Evolutionary conservation across 2,329 filamentous ascomycete genomes (phyloP).

Genomic region (Neopestalotiopsis sp.): DNA sequence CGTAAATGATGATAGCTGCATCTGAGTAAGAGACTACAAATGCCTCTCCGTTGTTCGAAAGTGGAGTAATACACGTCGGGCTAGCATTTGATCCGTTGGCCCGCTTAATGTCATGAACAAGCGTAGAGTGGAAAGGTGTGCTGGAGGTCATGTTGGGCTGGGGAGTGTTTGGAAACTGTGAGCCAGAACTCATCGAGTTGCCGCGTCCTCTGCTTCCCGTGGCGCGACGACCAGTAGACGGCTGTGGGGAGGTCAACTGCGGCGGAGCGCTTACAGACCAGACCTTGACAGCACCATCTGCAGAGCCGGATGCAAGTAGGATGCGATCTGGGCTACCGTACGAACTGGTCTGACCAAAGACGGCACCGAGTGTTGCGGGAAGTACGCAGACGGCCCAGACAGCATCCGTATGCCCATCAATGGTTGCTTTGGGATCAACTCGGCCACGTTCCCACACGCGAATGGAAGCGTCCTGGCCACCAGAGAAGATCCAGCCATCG

Average conservation of each 20-base stretch:
- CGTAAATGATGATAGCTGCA: constrained; percentile 88
- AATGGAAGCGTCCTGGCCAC: constrained; percentile 90
- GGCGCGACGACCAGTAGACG: constrained; percentile 61
- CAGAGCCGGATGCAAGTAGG: constrained; percentile 86
- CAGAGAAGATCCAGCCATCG: constrained; percentile 98
- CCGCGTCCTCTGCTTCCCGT: constrained; percentile 68
- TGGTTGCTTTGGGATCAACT: constrained; percentile 91
- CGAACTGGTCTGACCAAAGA: constrained; percentile 77
- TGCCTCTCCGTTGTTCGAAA: constrained; percentile 81
- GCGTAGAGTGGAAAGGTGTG: constrained; percentile 84
- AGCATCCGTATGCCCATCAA: constrained; percentile 93
- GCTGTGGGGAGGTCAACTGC: constrained; percentile 80
- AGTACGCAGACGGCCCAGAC: constrained; percentile 96
- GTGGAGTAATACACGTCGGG: constrained; percentile 89
- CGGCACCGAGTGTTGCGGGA: constrained; percentile 77
- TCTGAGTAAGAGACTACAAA: constrained; percentile 95
- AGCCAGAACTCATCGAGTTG: constrained; percentile 93
- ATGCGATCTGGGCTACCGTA: constrained; percentile 86
- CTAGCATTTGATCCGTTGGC: constrained; percentile 69
- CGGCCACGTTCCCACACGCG: constrained; percentile 94
- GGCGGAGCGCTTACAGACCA: constrained; percentile 95
- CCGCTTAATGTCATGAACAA: constrained; percentile 85
- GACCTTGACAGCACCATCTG: constrained; percentile 88
- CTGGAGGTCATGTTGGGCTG: constrained; percentile 86
- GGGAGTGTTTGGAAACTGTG: constrained; percentile 86